Percentiles rank a stretch among this genome's conserved stretches.
phyloP scores from a whole-genome alignment of 306 rosid species.

The Vigna angularis region DNA sequence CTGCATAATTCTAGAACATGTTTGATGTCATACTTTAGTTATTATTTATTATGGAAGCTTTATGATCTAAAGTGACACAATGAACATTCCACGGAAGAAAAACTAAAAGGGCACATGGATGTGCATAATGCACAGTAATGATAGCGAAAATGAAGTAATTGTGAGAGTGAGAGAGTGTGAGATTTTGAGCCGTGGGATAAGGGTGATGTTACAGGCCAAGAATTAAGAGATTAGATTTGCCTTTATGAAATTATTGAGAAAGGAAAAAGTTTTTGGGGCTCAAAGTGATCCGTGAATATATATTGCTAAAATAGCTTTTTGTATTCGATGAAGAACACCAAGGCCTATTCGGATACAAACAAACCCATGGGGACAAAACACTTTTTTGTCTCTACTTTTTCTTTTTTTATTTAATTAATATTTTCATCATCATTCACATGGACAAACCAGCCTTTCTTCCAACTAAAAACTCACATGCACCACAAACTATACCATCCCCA shows the following conservation, averaged over 20 bases:
- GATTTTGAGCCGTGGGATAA: conserved; percentile 38
- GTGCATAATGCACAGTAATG: conserved; percentile 39
- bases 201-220: conserved; percentile 44
- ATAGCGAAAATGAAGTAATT: conserved; percentile 31
- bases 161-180: conserved; percentile 31
- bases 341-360: conserved; percentile 39
- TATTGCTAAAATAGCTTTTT: conserved; percentile 42
- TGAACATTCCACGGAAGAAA: conserved; percentile 45
- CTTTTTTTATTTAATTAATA: conserved; percentile 29
- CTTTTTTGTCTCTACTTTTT: conserved; percentile 49
- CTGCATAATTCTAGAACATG: neutral
- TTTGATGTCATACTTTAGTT: conserved; percentile 25
- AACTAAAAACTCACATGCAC: conserved; percentile 63
- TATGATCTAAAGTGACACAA: conserved; percentile 30
- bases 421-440: conserved; percentile 40
- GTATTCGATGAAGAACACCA: conserved; percentile 36
- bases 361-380: conserved; percentile 47
- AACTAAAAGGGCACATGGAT: conserved; percentile 48
- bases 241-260: conserved; percentile 41
- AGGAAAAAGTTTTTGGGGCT: conserved; percentile 44
- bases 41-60: conserved; percentile 32
- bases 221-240: conserved; percentile 43
- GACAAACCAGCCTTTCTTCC: conserved; percentile 27
- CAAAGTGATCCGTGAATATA: conserved; percentile 66
- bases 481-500: conserved; percentile 43